These are phyloP conservation scores for Pelargonium cotyledonis DNA, from an alignment of 441 rosid species.

Conservation along the genomic window DNA sequence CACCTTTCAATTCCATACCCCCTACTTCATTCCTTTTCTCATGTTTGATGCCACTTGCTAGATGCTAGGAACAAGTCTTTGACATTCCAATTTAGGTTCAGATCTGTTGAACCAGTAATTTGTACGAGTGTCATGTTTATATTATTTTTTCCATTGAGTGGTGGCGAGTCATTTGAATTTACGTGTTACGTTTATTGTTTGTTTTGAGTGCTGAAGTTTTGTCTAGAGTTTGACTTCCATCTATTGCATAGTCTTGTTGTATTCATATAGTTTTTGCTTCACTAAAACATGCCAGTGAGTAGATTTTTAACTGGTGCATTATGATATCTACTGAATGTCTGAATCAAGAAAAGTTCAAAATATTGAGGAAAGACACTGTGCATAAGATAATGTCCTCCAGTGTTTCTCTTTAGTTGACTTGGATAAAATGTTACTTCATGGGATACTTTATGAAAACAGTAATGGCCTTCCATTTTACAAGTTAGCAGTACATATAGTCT, in stretches of 20 bases:
- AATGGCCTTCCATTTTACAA: too few species aligned
- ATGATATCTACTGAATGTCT: not conserved
- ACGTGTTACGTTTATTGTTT: too few species aligned
- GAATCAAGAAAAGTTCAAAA: not conserved
- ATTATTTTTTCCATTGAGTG: too few species aligned
- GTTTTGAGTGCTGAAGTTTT: too few species aligned
- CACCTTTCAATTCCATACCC: conserved; percentile 1
- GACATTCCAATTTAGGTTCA: not conserved
- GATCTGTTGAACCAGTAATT: conserved; percentile 2
- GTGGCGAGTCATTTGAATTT: too few species aligned
- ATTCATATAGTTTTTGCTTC: not conserved
- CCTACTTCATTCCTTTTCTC: conserved; percentile 11
- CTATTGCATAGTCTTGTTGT: too few species aligned
- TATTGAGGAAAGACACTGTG: not conserved
- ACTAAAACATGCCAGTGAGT: not conserved
- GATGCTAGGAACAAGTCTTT: conserved; percentile 9
- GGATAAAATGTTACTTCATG: not conserved
- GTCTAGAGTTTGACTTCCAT: too few species aligned
- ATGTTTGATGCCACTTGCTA: conserved; percentile 9
- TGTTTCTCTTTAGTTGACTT: not conserved
- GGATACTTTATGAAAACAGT: too few species aligned
- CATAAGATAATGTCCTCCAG: not conserved
- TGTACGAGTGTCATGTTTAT: not conserved
- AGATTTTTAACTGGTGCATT: not conserved
- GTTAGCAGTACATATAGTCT: too few species aligned